Conservation (phyloP, 2,329 filamentous ascomycete genomes). For the Neodidymelliopsis sp. region DNA sequence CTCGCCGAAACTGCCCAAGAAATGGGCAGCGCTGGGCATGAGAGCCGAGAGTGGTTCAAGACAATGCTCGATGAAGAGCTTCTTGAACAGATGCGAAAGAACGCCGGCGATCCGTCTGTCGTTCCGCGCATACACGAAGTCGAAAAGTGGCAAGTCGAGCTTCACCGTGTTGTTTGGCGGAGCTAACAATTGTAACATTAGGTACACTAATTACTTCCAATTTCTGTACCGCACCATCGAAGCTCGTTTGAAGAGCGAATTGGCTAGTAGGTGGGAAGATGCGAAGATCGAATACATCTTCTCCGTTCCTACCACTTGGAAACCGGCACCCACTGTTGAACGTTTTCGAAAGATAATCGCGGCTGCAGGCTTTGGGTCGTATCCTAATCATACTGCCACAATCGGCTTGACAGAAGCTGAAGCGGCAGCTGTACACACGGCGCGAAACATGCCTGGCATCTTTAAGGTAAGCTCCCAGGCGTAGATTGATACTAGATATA, state of each 20-base stretch:
- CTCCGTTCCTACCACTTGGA: slow-evolving; percentile 66
- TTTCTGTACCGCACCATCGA: slow-evolving; percentile 60
- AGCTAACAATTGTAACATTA: slow-evolving; percentile 41
- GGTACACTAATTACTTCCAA: slow-evolving; percentile 57
- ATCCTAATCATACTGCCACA: slow-evolving; percentile 47
- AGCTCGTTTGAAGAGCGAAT: slow-evolving; percentile 45
- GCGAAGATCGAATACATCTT: slow-evolving; percentile 63
- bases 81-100: slow-evolving; percentile 31
- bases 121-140: slow-evolving; percentile 54
- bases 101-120: slow-evolving; percentile 12
- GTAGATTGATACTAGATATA: no score
- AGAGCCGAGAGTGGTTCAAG: slow-evolving; percentile 63
- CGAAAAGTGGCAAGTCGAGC: slow-evolving; percentile 48
- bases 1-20: slow-evolving; percentile 53
- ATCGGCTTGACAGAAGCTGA: slow-evolving; percentile 63
- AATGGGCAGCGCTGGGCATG: slow-evolving; percentile 49
- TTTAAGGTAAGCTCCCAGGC: slow-evolving; percentile 14
- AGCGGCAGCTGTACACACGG: slow-evolving; percentile 60
- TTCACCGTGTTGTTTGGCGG: slow-evolving; percentile 51
- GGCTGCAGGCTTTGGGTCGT: slow-evolving; percentile 58
- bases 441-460: slow-evolving; percentile 24
- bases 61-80: slow-evolving; percentile 60
- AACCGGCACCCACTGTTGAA: slow-evolving; percentile 59
- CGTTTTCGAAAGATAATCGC: slow-evolving; percentile 58
- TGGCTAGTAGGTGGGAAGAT: slow-evolving; percentile 46